phyloP scores from a whole-genome alignment of 257 asterid genomes.

The Galeopsis tetrahit region DNA sequence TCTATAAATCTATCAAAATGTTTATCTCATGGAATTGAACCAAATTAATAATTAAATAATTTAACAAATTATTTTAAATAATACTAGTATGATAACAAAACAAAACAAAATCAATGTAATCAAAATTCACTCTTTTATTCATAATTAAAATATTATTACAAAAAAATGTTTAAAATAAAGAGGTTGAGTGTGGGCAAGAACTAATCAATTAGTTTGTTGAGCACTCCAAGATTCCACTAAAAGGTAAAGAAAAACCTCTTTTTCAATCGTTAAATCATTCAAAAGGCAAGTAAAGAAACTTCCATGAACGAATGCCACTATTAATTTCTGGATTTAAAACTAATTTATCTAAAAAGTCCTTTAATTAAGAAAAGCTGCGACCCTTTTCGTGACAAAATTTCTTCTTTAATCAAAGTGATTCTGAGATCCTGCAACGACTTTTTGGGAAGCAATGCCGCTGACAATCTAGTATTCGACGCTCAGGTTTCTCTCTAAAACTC shows the following conservation, averaged over 20 bases:
- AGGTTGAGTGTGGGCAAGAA: conserved; percentile 31
- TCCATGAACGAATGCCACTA: conserved; percentile 18
- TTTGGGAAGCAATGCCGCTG: conserved; percentile 15
- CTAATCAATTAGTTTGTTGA: conserved; percentile 14
- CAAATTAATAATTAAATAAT: too few species aligned
- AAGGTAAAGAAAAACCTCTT: conserved; percentile 7
- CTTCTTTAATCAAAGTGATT: conserved; percentile 21
- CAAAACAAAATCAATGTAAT: too few species aligned
- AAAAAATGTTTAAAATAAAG: not conserved
- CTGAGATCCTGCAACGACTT: conserved; percentile 18
- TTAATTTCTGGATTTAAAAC: conserved; percentile 17
- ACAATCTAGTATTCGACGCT: not conserved
- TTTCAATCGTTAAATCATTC: conserved; percentile 27
- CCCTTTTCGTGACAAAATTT: conserved; percentile 18
- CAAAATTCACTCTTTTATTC: too few species aligned
- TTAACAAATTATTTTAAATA: too few species aligned
- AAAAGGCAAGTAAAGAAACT: conserved; percentile 22
- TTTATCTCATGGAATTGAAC: too few species aligned
- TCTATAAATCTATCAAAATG: too few species aligned
- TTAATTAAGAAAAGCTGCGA: conserved; percentile 22
- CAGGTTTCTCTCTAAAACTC: conserved; percentile 34
- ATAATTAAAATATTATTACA: not conserved
- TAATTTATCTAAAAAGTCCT: conserved; percentile 1
- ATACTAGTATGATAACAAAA: too few species aligned
- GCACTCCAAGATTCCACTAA: conserved; percentile 25